Base-by-base conservation (phyloP, 495 filamentous ascomycete genomes). In the Oidiodendron maius region DNA sequence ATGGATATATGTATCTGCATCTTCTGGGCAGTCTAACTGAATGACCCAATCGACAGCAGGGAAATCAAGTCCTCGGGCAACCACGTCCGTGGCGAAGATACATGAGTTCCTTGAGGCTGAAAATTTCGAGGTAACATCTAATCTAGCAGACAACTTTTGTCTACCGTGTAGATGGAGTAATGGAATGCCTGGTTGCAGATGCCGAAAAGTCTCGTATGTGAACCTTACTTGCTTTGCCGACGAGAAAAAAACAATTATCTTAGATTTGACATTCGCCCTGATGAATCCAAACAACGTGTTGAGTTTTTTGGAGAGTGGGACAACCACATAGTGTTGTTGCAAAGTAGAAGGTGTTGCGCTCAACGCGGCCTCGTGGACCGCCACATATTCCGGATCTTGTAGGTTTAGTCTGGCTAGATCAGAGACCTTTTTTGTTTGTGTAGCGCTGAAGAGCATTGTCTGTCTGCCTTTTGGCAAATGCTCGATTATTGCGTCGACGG, bases 1-100 rank as follows among this genome's bases (percentile, higher is more conserved):
- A 64, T 98, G 93, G 53, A 98, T 98, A 53, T 98, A 98, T 0
- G 93, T 97, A 52, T 96, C 93, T 1, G 85, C 86, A 64, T 98
- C 93, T 65, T 98, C 93, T 0, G 93, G 93, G 51, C 89, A 95
- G 63, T 98, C 93, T 22, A 89, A 65, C 60, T 98, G 93, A 38
- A 97, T 83, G 9, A 98, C 93, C 90, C 93, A 98, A 63, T 97
- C 93, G 1, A 98, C 91, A 11, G 90, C 87, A 0, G 93, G 93
- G 62, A 98, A 96, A 62, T 98, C 93, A 8, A 98, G 74, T 45
- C 93, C 93, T 56, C 93, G 77, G 0, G 93, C 93, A 26, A 90
- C 88, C 24, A 98, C 87, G 61, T 98, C 93, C 0, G 93, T 99
- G 1, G 91, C 87, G 58, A 99, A 95, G 1, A 99, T 76, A 57